Evolutionary conservation across 164 flowering plant genomes (phyloP), one percentile per base, ranked within the genome.

Genomic region (Macadamia tetraphylla): DNA sequence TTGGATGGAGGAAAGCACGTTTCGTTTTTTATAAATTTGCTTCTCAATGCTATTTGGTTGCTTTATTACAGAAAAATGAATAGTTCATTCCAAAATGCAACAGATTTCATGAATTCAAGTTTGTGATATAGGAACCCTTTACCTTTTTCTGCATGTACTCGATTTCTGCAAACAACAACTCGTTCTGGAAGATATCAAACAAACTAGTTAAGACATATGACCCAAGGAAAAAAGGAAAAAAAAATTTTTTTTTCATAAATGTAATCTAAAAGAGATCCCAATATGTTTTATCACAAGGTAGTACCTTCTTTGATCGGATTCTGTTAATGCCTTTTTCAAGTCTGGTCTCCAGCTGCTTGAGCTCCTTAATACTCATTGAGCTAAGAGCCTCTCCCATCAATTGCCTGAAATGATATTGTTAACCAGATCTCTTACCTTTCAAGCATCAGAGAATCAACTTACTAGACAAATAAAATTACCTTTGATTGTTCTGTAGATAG

Each of bases 91-190:
- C 5, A 35, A 35, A 35, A 5, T 2, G 3, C 40, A 35, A 5
- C 40, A 35, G 23, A 61, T 15, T 23, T 23, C 31, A 70, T n/a
- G 43, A 49, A 66, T 46, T 18, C 3, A 43, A 63, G 64, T 53
- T 1, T 17, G 9, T 35, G 53, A 35, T 15, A 5, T 5, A 29
- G 60, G 12, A 2, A 49, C 55, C 66, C 40, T 74, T 23, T 85
- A 93, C 98, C 93, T 90, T 81, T 70, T 88, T 91, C 74, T 89
- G 98, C 97, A 93, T 89, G 72, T 81, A 87, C 77, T 93, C 91
- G 62, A 91, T 86, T 67, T 93, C 98, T 40, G 88, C 87, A 70
- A 85, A 87, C 71, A 92, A 65, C 70, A 85, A 74, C 77, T 92
- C 98, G 76, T 92, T 92, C 98, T 92, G 88, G 59, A 2, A 52